Evolutionary conservation across 2,329 filamentous ascomycete species (phyloP).

Genomic region (Corinectria fuckeliana): DNA sequence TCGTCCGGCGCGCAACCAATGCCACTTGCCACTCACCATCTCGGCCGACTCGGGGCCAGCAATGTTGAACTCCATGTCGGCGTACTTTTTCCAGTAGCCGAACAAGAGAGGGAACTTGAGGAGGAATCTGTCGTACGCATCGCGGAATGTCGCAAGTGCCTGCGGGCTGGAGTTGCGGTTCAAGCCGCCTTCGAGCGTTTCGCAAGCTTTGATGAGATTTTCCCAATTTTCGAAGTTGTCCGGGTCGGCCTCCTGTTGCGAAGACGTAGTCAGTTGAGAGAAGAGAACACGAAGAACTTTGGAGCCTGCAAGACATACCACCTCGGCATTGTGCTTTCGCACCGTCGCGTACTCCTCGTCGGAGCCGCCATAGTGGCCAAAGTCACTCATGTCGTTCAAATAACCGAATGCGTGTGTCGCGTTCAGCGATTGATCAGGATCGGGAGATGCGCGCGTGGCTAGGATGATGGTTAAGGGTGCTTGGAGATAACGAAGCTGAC

Average conservation of each 20-base stretch:
- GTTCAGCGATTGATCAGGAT: conserved; percentile 17
- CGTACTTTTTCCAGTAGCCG: conserved; percentile 99
- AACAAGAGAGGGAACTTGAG: conserved; percentile 95
- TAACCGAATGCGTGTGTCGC: conserved; percentile 19
- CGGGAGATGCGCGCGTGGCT: background rate
- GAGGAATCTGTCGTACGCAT: conserved; percentile 90
- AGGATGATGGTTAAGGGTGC: conserved; percentile 9
- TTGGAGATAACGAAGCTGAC: conserved; percentile 27
- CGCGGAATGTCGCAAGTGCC: conserved; percentile 84
- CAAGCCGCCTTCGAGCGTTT: conserved; percentile 87
- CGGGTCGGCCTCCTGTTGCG: conserved; percentile 66
- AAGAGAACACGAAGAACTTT: background rate
- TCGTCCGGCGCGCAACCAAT: background rate
- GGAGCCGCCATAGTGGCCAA: conserved; percentile 71
- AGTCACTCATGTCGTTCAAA: conserved; percentile 69
- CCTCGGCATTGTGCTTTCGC: conserved; percentile 76
- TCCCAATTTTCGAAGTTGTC: conserved; percentile 97
- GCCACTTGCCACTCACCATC: conserved; percentile 71
- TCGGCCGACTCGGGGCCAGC: conserved; percentile 96
- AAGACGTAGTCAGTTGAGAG: conserved; percentile 31
- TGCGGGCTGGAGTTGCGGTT: conserved; percentile 97
- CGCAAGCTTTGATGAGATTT: conserved; percentile 82
- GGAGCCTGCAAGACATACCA: conserved; percentile 59
- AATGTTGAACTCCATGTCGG: conserved; percentile 95
- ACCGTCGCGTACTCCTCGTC: conserved; percentile 86